These are phyloP conservation scores for Nymphaea colorata DNA, from an alignment of 164 flowering plant species.

Conservation along the genomic window DNA sequence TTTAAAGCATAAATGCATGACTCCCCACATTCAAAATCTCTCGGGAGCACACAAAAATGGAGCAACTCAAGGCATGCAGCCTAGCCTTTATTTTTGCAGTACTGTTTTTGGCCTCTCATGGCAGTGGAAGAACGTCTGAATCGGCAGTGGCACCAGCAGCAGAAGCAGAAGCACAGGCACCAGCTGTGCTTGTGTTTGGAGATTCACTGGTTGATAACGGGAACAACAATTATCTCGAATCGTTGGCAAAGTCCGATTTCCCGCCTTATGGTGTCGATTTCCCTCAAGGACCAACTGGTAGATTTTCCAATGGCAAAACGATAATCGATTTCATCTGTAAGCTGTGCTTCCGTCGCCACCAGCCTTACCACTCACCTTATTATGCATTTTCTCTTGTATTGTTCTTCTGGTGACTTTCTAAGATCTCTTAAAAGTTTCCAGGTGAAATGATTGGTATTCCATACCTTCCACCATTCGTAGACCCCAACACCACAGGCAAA, in stretches of 20 bases:
- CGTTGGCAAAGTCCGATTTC: constrained; percentile 55
- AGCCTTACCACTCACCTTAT: too few relatives aligned
- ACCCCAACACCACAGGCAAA: constrained; percentile 36
- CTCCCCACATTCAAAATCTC: too few relatives aligned
- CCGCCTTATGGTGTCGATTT: constrained; percentile 59
- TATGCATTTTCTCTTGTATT: too few relatives aligned
- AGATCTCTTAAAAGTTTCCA: constrained; percentile 10
- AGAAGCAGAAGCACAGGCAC: constrained; percentile 13
- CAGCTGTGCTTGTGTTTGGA: constrained; percentile 73
- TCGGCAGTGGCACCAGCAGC: not conserved
- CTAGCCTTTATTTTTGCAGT: too few relatives aligned
- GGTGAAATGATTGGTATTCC: constrained; percentile 39
- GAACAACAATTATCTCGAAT: constrained; percentile 51
- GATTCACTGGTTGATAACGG: constrained; percentile 65
- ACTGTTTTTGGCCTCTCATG: too few relatives aligned
- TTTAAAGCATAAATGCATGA: too few relatives aligned
- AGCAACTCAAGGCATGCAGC: too few relatives aligned
- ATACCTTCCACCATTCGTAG: constrained; percentile 36
- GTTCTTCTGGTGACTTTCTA: too few relatives aligned
- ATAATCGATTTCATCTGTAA: constrained; percentile 50
- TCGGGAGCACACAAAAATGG: too few relatives aligned
- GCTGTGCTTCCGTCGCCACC: not conserved
- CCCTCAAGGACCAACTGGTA: constrained; percentile 48
- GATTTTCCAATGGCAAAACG: constrained; percentile 56
- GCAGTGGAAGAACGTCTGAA: too few relatives aligned